Percentiles rank a stretch among this genome's conserved stretches.
phyloP scores from a whole-genome alignment of 257 asterid genomes.

The Agastache rugosa region DNA sequence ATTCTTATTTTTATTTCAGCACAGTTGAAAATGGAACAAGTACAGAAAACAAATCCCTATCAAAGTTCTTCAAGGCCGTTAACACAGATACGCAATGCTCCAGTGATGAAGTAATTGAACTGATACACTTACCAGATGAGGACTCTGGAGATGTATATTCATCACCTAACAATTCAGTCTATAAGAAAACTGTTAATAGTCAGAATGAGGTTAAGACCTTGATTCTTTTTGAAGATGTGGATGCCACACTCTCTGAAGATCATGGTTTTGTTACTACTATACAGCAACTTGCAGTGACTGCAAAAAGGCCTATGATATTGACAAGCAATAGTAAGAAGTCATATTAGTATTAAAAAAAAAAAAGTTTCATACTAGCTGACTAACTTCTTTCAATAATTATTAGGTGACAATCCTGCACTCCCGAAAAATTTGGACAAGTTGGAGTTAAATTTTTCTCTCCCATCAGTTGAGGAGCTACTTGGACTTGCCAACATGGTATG shows the following conservation, averaged over 20 bases:
- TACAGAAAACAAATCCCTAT: constrained; percentile 43
- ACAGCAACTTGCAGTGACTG: constrained; percentile 86
- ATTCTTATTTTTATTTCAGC: constrained; percentile 55
- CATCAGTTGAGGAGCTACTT: constrained; percentile 66
- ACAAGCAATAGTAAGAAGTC: constrained; percentile 86
- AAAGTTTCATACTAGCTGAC: constrained; percentile 28
- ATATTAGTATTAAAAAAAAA: constrained; percentile 25
- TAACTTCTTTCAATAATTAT: constrained; percentile 35
- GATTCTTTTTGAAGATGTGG: constrained; percentile 97
- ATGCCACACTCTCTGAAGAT: constrained; percentile 79
- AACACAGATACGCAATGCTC: constrained; percentile 43
- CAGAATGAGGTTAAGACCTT: constrained; percentile 64
- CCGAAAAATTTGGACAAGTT: constrained; percentile 79
- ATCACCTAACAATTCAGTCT: constrained; percentile 38
- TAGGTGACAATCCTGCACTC: constrained; percentile 79
- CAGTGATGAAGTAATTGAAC: constrained; percentile 55
- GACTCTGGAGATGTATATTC: constrained; percentile 49
- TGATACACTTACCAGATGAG: constrained; percentile 50
- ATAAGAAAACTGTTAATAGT: constrained; percentile 38
- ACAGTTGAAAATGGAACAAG: constrained; percentile 48
- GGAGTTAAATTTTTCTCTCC: constrained; percentile 67
- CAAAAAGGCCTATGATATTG: constrained; percentile 96
- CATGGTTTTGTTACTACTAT: constrained; percentile 81
- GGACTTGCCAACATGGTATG: constrained; percentile 67
- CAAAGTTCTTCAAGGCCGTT: constrained; percentile 47